Evolutionary conservation across 345 rosid genomes (phyloP).

Genomic region (Corchorus capsularis): DNA sequence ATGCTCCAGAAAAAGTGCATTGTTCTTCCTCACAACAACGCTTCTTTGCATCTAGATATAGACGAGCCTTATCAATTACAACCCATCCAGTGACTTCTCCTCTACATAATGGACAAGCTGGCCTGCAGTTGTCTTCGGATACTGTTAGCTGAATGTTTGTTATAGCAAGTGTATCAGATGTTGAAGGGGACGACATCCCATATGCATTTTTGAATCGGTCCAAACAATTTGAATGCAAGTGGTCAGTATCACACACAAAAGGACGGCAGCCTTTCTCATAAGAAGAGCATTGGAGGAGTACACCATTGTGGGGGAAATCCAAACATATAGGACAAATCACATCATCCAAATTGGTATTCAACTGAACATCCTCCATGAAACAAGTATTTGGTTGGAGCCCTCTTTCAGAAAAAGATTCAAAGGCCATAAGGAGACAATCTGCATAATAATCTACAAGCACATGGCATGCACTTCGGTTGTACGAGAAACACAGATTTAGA

Average conservation of each 20-base stretch:
- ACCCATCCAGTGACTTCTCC: constrained; percentile 93
- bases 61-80: constrained; percentile 69
- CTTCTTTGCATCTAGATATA: constrained; percentile 66
- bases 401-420: constrained; percentile 39
- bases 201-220: constrained; percentile 80
- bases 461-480: constrained; percentile 11
- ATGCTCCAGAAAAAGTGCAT: constrained; percentile 70
- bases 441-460: constrained; percentile 29
- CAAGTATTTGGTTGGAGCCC: constrained; percentile 30
- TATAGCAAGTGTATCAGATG: constrained; percentile 39
- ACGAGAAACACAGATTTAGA: not conserved
- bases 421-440: constrained; percentile 43
- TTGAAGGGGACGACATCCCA: constrained; percentile 57
- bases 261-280: constrained; percentile 81
- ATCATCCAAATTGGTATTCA: constrained; percentile 68
- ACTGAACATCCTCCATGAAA: constrained; percentile 47
- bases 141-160: constrained; percentile 30
- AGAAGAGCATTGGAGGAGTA: constrained; percentile 85
- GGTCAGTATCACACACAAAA: constrained; percentile 84
- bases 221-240: constrained; percentile 88
- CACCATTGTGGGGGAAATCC: constrained; percentile 88
- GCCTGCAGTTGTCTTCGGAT: constrained; percentile 52
- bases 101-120: constrained; percentile 89
- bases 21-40: constrained; percentile 78
- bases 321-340: constrained; percentile 90